Percentiles rank a stretch among this genome's conserved stretches.
Conservation (phyloP, 2,329 filamentous ascomycete species). For the Aspergillus proliferans region DNA sequence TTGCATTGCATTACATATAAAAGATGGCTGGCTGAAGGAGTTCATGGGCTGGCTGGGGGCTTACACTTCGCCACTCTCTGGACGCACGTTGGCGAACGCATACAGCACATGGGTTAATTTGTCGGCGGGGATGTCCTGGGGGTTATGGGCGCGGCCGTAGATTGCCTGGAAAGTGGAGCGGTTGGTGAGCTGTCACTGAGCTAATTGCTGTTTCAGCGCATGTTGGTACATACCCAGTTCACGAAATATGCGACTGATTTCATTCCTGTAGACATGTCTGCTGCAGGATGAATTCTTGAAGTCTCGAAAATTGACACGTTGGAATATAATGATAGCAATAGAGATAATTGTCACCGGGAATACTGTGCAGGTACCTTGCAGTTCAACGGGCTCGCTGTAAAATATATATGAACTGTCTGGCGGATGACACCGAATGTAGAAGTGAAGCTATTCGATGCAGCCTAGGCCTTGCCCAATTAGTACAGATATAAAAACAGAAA, state of each 20-base stretch:
- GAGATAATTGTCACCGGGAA: too few relatives aligned
- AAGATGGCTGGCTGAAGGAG: background rate
- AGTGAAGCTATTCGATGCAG: background rate
- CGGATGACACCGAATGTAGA: background rate
- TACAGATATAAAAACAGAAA: background rate
- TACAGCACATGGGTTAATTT: constrained; percentile 84
- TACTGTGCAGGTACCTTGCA: too few relatives aligned
- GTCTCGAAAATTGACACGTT: background rate
- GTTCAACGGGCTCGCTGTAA: too few relatives aligned
- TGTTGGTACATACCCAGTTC: constrained; percentile 34
- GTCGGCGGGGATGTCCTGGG: constrained; percentile 71
- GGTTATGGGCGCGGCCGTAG: constrained; percentile 74
- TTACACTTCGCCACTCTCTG: constrained; percentile 72
- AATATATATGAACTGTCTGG: background rate
- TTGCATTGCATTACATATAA: constrained; percentile 5
- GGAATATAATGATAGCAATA: background rate
- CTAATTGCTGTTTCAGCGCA: background rate
- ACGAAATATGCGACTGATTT: constrained; percentile 39
- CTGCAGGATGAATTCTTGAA: background rate
- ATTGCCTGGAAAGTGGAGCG: constrained; percentile 55
- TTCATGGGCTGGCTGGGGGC: constrained; percentile 3
- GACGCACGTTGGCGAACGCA: constrained; percentile 77
- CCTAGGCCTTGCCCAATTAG: background rate
- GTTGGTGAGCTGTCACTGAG: background rate
- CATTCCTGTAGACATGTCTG: constrained; percentile 12